Conservation (phyloP, 2,329 filamentous ascomycete genomes). For the Fusarium duplospermum region DNA sequence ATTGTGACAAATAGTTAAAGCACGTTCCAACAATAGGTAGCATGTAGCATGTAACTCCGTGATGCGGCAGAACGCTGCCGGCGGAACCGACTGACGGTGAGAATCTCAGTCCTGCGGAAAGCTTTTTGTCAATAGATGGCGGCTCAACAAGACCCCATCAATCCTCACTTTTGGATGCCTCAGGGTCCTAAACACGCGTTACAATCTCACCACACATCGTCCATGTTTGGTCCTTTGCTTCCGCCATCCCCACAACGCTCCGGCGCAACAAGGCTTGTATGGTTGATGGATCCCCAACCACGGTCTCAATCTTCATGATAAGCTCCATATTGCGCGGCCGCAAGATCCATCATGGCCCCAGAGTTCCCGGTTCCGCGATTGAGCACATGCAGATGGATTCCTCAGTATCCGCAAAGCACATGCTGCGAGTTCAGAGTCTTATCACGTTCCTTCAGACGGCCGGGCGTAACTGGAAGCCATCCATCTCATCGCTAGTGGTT, state of each 20-base stretch:
- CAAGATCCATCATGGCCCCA: background rate
- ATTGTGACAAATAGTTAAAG: slow-evolving; percentile 9
- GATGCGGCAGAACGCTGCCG: background rate
- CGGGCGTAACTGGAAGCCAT: slow-evolving; percentile 3
- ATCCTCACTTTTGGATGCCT: background rate
- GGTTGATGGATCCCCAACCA: slow-evolving; percentile 8
- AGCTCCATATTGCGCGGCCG: slow-evolving; percentile 8
- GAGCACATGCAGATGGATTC: slow-evolving; percentile 1
- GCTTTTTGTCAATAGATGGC: background rate
- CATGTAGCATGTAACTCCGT: background rate
- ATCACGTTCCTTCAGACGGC: slow-evolving; percentile 12
- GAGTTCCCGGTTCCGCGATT: background rate
- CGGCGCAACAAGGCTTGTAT: slow-evolving; percentile 8
- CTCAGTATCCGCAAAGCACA: background rate
- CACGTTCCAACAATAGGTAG: background rate
- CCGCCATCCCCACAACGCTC: slow-evolving; percentile 13
- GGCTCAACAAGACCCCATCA: background rate
- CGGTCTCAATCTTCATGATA: slow-evolving; percentile 11
- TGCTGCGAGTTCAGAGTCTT: slow-evolving; percentile 8
- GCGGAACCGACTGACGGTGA: background rate
- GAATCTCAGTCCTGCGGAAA: background rate
- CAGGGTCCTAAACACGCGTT: background rate
- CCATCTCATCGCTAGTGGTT: slow-evolving; percentile 1
- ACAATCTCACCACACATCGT: slow-evolving; percentile 2
- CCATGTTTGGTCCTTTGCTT: slow-evolving; percentile 2